phyloP scores from a whole-genome alignment of 2,329 filamentous ascomycete species.

The Pseudogymnoascus sp. region DNA sequence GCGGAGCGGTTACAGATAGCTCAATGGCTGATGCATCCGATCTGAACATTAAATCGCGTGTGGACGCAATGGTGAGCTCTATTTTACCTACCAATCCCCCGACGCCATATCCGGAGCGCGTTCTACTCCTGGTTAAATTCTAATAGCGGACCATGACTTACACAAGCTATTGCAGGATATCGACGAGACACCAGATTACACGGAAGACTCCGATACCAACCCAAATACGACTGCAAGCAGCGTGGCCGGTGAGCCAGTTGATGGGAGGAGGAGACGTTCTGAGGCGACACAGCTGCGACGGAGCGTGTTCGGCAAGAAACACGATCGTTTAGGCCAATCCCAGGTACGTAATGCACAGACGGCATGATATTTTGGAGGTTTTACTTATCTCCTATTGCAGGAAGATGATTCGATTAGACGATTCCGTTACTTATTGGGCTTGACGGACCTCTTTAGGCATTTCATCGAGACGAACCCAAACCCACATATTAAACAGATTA shows the following conservation, averaged over 20 bases:
- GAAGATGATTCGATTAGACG: constrained; percentile 92
- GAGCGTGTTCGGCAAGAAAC: constrained; percentile 90
- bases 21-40: constrained; percentile 53
- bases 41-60: constrained; percentile 24
- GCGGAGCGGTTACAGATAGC: constrained; percentile 42
- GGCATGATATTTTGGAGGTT: neutral
- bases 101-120: neutral
- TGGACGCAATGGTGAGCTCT: constrained; percentile 28
- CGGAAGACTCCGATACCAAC: constrained; percentile 59
- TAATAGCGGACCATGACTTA: constrained; percentile 8
- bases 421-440: constrained; percentile 87
- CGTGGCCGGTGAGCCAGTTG: constrained; percentile 65
- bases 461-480: constrained; percentile 98
- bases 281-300: constrained; percentile 85
- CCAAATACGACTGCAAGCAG: constrained; percentile 72
- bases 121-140: neutral
- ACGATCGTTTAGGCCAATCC: constrained; percentile 81
- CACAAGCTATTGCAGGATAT: constrained; percentile 40
- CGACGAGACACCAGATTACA: constrained; percentile 58
- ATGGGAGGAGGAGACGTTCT: constrained; percentile 77
- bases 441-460: constrained; percentile 95
- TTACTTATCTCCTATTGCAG: constrained; percentile 33
- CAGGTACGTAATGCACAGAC: constrained; percentile 51
- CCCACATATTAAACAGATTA: constrained; percentile 86
- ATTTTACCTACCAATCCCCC: neutral